phyloP scores from a whole-genome alignment of 2,329 filamentous ascomycete genomes.

The Didymella lethalis region DNA sequence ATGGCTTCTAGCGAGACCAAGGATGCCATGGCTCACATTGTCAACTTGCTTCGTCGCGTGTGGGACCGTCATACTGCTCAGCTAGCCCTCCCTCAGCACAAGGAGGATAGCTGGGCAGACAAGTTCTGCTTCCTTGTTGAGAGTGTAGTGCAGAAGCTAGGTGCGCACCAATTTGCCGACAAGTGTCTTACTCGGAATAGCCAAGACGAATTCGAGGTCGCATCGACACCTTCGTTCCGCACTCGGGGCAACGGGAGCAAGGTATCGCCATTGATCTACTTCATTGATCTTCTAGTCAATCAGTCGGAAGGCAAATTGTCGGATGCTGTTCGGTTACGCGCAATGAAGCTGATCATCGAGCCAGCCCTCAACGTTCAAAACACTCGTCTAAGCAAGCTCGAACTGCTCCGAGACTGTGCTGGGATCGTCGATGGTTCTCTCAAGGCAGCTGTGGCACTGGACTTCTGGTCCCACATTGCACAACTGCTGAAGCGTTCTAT shows the following conservation, averaged over 20 bases:
- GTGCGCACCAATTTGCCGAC: constrained; percentile 59
- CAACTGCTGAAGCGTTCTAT: constrained; percentile 34
- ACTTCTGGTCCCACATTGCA: constrained; percentile 43
- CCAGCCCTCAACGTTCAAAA: constrained; percentile 63
- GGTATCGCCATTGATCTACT: constrained; percentile 70
- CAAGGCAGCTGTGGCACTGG: constrained; percentile 28
- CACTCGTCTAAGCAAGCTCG: constrained; percentile 47
- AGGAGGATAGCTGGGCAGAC: constrained; percentile 55
- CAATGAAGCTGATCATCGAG: constrained; percentile 60
- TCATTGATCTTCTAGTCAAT: constrained; percentile 68
- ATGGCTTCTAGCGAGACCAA: constrained; percentile 86
- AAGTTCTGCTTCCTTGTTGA: constrained; percentile 61
- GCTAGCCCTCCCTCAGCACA: constrained; percentile 43
- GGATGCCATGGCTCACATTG: constrained; percentile 75
- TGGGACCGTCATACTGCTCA: constrained; percentile 66
- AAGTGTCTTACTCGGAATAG: constrained; percentile 62
- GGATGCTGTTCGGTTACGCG: constrained; percentile 48
- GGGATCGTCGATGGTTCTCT: constrained; percentile 32
- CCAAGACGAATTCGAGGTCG: constrained; percentile 67
- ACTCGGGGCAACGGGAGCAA: constrained; percentile 56
- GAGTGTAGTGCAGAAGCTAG: constrained; percentile 60
- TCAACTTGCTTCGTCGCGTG: constrained; percentile 72
- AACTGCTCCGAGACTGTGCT: constrained; percentile 51
- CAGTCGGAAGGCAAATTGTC: constrained; percentile 48
- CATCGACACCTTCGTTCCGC: constrained; percentile 72